Percentiles rank a stretch among this genome's conserved stretches.
These are phyloP conservation scores for Sporothrix brunneoviolacea DNA, from an alignment of 2,329 filamentous ascomycete genomes.

Conservation along the genomic window DNA sequence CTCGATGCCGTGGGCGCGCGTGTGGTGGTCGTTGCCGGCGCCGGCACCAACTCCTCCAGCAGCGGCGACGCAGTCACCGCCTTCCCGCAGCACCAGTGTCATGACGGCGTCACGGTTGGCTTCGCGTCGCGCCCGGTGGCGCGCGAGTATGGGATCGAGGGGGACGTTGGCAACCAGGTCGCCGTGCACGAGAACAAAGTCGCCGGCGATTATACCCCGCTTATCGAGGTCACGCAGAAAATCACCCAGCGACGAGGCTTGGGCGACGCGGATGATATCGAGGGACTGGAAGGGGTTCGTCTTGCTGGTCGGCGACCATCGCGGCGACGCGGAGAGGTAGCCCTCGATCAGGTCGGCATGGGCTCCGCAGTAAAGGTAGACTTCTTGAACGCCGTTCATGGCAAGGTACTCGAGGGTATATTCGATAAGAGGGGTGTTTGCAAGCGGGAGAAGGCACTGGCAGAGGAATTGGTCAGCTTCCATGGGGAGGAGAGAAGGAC, in stretches of 20 bases:
- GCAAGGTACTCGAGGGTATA: slow-evolving; percentile 96
- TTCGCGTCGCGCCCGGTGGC: slow-evolving; percentile 72
- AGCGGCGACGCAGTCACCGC: slow-evolving; percentile 60
- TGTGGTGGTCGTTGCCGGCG: slow-evolving; percentile 62
- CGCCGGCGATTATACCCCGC: slow-evolving; percentile 74
- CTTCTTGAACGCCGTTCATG: slow-evolving; percentile 89
- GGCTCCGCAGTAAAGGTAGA: slow-evolving; percentile 85
- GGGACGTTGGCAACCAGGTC: slow-evolving; percentile 86
- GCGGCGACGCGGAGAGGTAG: slow-evolving; percentile 70
- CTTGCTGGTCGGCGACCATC: slow-evolving; percentile 55
- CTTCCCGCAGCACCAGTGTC: slow-evolving; percentile 85
- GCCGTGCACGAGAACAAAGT: slow-evolving; percentile 89
- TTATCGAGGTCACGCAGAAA: slow-evolving; percentile 90
- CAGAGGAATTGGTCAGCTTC: no score
- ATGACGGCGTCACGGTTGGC: slow-evolving; percentile 93
- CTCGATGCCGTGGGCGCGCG: slow-evolving; percentile 66
- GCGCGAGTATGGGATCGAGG: slow-evolving; percentile 70
- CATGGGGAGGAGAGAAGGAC: not conserved
- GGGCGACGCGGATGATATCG: slow-evolving; percentile 76
- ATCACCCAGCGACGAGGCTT: slow-evolving; percentile 82
- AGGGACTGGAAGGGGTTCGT: slow-evolving; percentile 66
- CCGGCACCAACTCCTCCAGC: slow-evolving; percentile 59
- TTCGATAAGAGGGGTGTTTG: slow-evolving; percentile 91
- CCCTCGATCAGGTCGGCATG: slow-evolving; percentile 82
- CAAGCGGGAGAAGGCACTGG: slow-evolving; percentile 85